Evolutionary conservation across 257 asterid genomes (phyloP), one percentile per base, ranked within the genome.

Genomic region (Schizonepeta tenuifolia): DNA sequence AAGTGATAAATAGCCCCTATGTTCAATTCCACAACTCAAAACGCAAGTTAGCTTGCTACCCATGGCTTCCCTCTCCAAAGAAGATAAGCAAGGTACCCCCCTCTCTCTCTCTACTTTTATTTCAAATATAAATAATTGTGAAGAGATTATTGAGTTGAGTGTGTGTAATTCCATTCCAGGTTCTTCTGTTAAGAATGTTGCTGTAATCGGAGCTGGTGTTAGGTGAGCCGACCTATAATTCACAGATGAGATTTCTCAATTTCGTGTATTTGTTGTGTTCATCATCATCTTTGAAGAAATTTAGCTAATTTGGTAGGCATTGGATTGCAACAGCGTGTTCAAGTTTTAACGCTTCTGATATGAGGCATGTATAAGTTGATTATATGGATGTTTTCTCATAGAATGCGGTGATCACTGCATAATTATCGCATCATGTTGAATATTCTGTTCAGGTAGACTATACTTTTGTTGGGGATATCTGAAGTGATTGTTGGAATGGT

Each of bases 191-290:
- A 82, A 78, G 74, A 84, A 78, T 75, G 92, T 89, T 75, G 97
- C 95, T 7, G 95, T 91, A 72, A 83, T 91, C 57, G 97, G 97
- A 64, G 97, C 97, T 67, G 97, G 97, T 61, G 95, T 87, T 55
- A 89, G 96, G 96, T 88, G 64, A 38, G 81, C 58, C 21, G 3
- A 58, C 26, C 56, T 18, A 11, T 28, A 73, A 14, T 65, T 67
- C 40, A 12, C 58, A 44, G 12, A 36, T 75, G 49, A 6, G 22
- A 71, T 70, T 62, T 60, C 75, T 65, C 50, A 54, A 33, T 74
- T 70, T 65, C 14, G 26, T 28, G 46, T 21, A 15, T 63, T 78
- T 35, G 15, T 26, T 2, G 15, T 24, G 43, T 36, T 18, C 49
- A 14, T 11, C 65, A 26, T 36, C 24, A 17, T 3, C 36, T 36